Conservation (phyloP, 331 rosid genomes). For the Quercus phellos region DNA sequence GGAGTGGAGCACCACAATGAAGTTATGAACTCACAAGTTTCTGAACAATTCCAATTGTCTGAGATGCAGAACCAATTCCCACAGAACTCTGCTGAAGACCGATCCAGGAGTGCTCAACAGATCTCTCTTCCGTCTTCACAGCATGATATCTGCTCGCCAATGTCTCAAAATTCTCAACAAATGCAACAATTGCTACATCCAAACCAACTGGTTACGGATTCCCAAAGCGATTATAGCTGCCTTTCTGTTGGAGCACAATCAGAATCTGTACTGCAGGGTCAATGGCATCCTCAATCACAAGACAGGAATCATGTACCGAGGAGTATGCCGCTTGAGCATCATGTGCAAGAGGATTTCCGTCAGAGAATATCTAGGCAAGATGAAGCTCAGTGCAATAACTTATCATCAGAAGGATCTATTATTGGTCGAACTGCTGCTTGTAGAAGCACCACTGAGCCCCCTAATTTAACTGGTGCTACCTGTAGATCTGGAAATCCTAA, state of each 20-base stretch:
- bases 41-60: constrained; percentile 62
- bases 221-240: constrained; percentile 64
- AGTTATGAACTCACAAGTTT: constrained; percentile 40
- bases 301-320: constrained; percentile 32
- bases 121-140: constrained; percentile 48
- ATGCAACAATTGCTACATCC: constrained; percentile 54
- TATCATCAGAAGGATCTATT: constrained; percentile 62
- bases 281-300: constrained; percentile 44
- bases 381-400: constrained; percentile 80
- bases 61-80: constrained; percentile 70
- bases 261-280: constrained; percentile 44
- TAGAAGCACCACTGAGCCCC: constrained; percentile 41
- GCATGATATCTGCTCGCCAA: constrained; percentile 47
- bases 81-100: constrained; percentile 52
- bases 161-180: constrained; percentile 59
- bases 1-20: constrained; percentile 60
- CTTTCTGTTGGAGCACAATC: constrained; percentile 59
- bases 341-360: constrained; percentile 43
- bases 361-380: constrained; percentile 53
- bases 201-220: constrained; percentile 42
- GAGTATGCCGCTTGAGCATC: constrained; percentile 33
- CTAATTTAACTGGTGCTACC: constrained; percentile 24
- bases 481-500: constrained; percentile 16
- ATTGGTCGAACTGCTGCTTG: constrained; percentile 52
- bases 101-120: constrained; percentile 50